phyloP scores from a whole-genome alignment of 2,329 filamentous ascomycete species.

The Elsinoe australis region DNA sequence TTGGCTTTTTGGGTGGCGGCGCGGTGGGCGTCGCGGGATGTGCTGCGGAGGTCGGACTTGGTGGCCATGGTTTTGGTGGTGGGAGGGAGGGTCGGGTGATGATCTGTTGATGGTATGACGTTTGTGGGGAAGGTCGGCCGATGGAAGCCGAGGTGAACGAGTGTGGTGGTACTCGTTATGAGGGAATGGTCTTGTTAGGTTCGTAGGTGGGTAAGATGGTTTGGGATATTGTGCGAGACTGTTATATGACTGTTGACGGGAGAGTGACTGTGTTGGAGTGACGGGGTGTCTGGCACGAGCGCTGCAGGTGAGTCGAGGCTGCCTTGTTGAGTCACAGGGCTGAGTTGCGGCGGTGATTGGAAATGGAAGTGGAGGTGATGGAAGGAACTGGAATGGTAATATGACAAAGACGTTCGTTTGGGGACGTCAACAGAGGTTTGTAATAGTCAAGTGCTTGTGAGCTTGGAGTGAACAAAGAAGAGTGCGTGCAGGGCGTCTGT shows the following conservation, averaged over 20 bases:
- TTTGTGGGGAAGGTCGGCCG: constrained; percentile 3
- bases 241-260: not conserved
- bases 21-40: constrained; percentile 46
- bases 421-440: not conserved
- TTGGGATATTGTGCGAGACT: constrained; percentile 6
- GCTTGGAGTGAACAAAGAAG: constrained; percentile 11
- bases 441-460: not conserved
- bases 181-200: not conserved
- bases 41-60: constrained; percentile 48
- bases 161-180: no score
- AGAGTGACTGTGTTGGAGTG: not conserved
- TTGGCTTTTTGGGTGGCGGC: constrained; percentile 44
- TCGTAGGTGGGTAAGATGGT: not conserved
- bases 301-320: constrained; percentile 8
- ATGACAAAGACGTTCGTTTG: constrained; percentile 2
- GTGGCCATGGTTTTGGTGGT: constrained; percentile 39
- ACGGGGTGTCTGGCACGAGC: not conserved
- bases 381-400: constrained; percentile 2
- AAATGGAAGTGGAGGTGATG: not conserved
- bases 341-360: constrained; percentile 13
- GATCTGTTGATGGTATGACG: constrained; percentile 13
- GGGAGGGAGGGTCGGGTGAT: constrained; percentile 9
- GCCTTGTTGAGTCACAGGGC: constrained; percentile 14
- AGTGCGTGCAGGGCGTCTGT: constrained; percentile 4
- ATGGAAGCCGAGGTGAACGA: no score